Evolutionary conservation across 768 basidiomycete species (phyloP).

Genomic region (Lactarius vividus): DNA sequence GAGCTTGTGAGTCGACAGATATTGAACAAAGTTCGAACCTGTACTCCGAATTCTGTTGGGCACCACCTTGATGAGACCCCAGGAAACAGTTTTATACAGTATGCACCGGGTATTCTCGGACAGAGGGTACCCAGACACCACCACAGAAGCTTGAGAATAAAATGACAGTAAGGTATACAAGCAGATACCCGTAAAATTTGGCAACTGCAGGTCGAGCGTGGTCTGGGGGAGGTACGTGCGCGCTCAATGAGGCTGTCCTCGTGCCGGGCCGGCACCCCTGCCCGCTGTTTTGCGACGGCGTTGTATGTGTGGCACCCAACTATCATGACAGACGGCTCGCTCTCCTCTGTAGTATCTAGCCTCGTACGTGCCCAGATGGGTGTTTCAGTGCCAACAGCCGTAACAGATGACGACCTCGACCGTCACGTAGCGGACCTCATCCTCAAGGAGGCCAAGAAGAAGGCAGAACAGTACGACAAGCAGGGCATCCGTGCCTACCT

Average conservation of each 20-base stretch:
- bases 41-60: not conserved
- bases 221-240: not conserved
- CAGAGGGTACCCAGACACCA: not conserved
- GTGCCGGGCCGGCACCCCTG: not conserved
- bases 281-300: not conserved
- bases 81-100: not conserved
- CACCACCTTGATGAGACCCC: not conserved
- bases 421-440: slow-evolving; percentile 89
- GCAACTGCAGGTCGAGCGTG: too few relatives aligned
- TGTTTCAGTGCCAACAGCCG: slow-evolving; percentile 50
- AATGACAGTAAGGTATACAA: too few relatives aligned
- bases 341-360: slow-evolving; percentile 81
- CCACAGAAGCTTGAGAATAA: too few relatives aligned
- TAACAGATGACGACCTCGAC: slow-evolving; percentile 86
- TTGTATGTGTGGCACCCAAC: not conserved
- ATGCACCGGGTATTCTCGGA: too few relatives aligned
- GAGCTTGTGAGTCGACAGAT: too few relatives aligned
- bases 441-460: slow-evolving; percentile 88
- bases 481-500: slow-evolving; percentile 81
- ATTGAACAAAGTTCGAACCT: too few relatives aligned
- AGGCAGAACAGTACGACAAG: slow-evolving; percentile 75
- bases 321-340: slow-evolving; percentile 49
- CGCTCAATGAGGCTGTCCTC: not conserved
- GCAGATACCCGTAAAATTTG: too few relatives aligned
- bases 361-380: slow-evolving; percentile 81